Conservation (phyloP, 2,329 filamentous ascomycete genomes). For the Didymella arachidicola region DNA sequence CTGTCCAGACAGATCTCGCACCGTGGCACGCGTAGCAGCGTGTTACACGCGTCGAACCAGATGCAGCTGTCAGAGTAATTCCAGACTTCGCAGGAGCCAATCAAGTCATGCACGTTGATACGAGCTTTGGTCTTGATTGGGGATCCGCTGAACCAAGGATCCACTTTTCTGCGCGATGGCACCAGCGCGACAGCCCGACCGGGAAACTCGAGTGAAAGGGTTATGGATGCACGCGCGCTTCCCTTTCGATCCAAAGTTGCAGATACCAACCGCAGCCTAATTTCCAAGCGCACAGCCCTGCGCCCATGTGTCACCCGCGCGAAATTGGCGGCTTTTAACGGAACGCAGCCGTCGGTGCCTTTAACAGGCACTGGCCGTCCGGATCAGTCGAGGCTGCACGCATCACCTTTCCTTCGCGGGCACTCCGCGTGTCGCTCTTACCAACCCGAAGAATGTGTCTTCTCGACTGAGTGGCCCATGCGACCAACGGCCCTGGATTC, state of each 20-base stretch:
- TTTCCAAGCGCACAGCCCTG: constrained; percentile 15
- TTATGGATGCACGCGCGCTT: constrained; percentile 18
- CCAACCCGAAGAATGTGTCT: constrained; percentile 25
- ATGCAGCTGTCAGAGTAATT: constrained; percentile 13
- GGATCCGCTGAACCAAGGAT: constrained; percentile 11
- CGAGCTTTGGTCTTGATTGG: constrained; percentile 14
- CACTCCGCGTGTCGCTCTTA: constrained; percentile 25
- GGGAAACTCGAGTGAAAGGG: constrained; percentile 23
- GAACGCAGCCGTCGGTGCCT: constrained; percentile 22
- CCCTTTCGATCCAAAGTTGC: constrained; percentile 17
- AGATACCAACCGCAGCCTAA: constrained; percentile 18
- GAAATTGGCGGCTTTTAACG: constrained; percentile 18
- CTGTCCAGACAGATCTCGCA: constrained; percentile 20
- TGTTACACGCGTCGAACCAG: constrained; percentile 17
- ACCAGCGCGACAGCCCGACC: constrained; percentile 18
- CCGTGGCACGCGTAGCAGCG: constrained; percentile 23
- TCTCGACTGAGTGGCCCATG: constrained; percentile 22
- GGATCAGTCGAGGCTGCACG: constrained; percentile 24
- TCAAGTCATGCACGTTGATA: constrained; percentile 23
- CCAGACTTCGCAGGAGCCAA: constrained; percentile 14
- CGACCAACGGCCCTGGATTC: constrained; percentile 7
- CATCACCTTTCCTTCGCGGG: constrained; percentile 26
- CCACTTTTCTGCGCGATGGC: constrained; percentile 12
- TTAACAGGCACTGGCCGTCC: constrained; percentile 30
- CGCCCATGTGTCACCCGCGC: constrained; percentile 28